phyloP scores from a whole-genome alignment of 305 asterid genomes.

The Petunia hybrid region DNA sequence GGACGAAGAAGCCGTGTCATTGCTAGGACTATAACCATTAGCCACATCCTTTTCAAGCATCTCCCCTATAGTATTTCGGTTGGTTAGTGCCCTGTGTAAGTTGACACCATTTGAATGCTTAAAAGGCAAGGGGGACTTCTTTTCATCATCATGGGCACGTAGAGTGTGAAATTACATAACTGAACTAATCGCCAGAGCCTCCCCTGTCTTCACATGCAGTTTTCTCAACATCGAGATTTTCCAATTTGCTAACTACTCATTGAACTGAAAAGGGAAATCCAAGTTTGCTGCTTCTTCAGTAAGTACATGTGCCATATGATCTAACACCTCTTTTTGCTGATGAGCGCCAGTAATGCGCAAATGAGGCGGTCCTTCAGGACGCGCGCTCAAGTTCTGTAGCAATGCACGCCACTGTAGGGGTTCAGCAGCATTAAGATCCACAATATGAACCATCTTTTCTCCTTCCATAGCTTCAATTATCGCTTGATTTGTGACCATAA shows the following conservation, averaged over 20 bases:
- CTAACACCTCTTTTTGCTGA: slow-evolving; percentile 50
- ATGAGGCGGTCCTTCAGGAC: slow-evolving; percentile 58
- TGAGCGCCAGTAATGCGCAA: slow-evolving; percentile 54
- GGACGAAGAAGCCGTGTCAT: slow-evolving; percentile 37
- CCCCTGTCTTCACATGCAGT: slow-evolving; percentile 57
- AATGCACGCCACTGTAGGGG: too few relatives aligned
- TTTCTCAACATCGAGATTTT: too few relatives aligned
- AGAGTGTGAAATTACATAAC: slow-evolving; percentile 42
- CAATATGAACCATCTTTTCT: too few relatives aligned
- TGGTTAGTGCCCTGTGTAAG: slow-evolving; percentile 9
- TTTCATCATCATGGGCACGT: slow-evolving; percentile 47
- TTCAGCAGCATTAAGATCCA: too few relatives aligned
- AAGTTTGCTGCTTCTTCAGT: slow-evolving; percentile 58
- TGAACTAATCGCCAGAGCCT: slow-evolving; percentile 48
- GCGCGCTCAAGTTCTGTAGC: slow-evolving; percentile 35
- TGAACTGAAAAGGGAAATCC: slow-evolving; percentile 57
- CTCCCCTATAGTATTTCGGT: slow-evolving; percentile 42
- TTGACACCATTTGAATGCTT: slow-evolving; percentile 22
- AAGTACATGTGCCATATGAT: slow-evolving; percentile 44
- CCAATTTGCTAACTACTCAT: slow-evolving; percentile 32
- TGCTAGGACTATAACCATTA: slow-evolving; percentile 35
- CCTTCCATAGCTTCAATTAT: slow-evolving; percentile 35
- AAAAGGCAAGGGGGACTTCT: not conserved
- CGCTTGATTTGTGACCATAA: slow-evolving; percentile 58
- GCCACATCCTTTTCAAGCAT: slow-evolving; percentile 43